Evolutionary conservation across 805 yeast genomes (phyloP).

Genomic region (Kodamaea hsintzibuensis): DNA sequence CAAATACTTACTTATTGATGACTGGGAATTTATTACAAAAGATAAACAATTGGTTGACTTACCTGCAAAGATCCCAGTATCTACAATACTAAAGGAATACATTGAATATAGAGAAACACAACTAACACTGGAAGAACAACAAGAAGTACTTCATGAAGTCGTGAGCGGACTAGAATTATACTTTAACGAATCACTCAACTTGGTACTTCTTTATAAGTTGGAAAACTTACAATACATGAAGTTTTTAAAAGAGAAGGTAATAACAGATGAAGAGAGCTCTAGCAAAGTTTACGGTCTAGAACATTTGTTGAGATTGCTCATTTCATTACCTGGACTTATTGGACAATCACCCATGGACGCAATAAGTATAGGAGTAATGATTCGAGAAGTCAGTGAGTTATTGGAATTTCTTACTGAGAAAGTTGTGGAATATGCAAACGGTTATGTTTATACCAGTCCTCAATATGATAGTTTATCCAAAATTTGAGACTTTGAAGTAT

Average conservation of each 20-base stretch:
- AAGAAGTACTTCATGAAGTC: conserved; percentile 58
- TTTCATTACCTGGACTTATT: conserved; percentile 80
- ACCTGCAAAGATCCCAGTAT: conserved; percentile 60
- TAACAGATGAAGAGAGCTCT: conserved; percentile 33
- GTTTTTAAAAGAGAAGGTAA: conserved; percentile 36
- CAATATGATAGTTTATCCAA: conserved; percentile 39
- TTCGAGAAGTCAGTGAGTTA: conserved; percentile 46
- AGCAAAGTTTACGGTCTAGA: conserved; percentile 64
- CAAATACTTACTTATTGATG: conserved; percentile 77
- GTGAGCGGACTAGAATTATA: conserved; percentile 66
- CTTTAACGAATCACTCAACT: conserved; percentile 72
- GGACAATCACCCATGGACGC: conserved; percentile 79
- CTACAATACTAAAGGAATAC: conserved; percentile 56
- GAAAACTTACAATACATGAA: conserved; percentile 75
- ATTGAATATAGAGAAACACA: conserved; percentile 22
- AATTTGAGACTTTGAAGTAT: conserved; percentile 1
- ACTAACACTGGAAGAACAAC: not conserved
- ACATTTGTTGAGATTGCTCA: conserved; percentile 76
- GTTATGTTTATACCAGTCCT: conserved; percentile 40
- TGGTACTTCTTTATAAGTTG: conserved; percentile 68
- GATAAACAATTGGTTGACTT: conserved; percentile 68
- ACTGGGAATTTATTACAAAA: conserved; percentile 90
- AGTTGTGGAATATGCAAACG: conserved; percentile 31
- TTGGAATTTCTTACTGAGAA: conserved; percentile 52
- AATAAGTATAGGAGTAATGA: conserved; percentile 51